Percentiles rank a stretch among this genome's conserved stretches.
Conservation (phyloP, 1,139 yeast genomes). For the Geotrichum australiense region DNA sequence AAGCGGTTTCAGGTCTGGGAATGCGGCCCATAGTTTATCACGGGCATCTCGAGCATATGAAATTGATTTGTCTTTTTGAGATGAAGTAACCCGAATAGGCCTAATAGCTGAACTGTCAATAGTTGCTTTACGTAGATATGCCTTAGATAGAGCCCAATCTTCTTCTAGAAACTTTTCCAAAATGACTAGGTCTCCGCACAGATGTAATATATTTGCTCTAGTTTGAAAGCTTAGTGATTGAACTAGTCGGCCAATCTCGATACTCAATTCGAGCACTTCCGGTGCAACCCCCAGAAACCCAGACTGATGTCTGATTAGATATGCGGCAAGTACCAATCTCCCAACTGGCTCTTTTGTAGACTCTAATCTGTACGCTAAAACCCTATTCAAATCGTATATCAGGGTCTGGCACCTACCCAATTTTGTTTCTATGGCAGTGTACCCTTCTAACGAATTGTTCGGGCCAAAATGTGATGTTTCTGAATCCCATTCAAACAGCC, state of each 20-base stretch:
- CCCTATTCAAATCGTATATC: neutral
- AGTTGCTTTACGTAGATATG: neutral
- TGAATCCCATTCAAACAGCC: neutral
- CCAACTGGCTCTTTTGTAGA: neutral
- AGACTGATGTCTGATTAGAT: conserved; percentile 1
- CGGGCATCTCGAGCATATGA: neutral
- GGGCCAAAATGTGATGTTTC: neutral
- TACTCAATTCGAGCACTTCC: neutral
- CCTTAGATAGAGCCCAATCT: neutral
- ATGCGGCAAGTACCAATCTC: neutral
- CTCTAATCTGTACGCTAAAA: no score
- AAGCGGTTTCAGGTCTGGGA: neutral
- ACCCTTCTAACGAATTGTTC: neutral
- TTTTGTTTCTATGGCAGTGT: neutral
- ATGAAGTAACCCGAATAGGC: neutral
- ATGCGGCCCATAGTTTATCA: neutral
- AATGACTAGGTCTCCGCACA: neutral
- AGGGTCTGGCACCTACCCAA: neutral
- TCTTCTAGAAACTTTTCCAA: neutral
- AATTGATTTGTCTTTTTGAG: neutral
- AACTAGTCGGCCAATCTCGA: neutral
- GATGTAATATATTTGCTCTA: neutral
- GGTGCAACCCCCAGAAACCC: neutral
- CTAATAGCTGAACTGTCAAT: neutral
- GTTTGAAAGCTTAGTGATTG: neutral